phyloP scores from a whole-genome alignment of 345 rosid species.

The Pelargonium nanum region DNA sequence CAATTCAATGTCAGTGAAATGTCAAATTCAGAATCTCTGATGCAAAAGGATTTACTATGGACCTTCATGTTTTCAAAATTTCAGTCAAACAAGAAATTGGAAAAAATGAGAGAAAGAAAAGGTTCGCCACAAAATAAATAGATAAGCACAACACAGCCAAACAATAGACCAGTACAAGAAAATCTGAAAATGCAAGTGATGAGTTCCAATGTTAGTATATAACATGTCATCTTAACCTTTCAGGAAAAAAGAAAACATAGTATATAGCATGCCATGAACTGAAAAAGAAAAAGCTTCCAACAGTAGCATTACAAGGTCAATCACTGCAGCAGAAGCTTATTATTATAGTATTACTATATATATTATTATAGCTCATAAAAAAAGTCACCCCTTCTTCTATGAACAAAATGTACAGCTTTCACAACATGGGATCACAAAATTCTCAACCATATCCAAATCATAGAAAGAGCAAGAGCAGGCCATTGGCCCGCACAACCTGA shows the following conservation, averaged over 20 bases:
- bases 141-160: conserved; percentile 6
- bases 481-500: no score
- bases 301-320: background rate
- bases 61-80: conserved; percentile 18
- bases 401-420: no score
- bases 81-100: conserved; percentile 22
- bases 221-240: no score
- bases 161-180: background rate
- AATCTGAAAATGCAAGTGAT: background rate
- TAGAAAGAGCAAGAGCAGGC: background rate
- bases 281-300: background rate
- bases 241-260: background rate
- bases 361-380: background rate
- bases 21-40: conserved; percentile 65
- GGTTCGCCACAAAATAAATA: conserved; percentile 8
- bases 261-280: background rate
- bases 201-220: background rate
- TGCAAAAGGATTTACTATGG: conserved; percentile 31
- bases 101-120: conserved; percentile 7
- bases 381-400: no score
- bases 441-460: background rate
- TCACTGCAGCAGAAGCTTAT: background rate
- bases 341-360: background rate
- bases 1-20: conserved; percentile 22
- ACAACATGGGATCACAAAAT: background rate